Conservation (phyloP, 1,284 basidiomycete species). For the Trichosporon coremiiforme region DNA sequence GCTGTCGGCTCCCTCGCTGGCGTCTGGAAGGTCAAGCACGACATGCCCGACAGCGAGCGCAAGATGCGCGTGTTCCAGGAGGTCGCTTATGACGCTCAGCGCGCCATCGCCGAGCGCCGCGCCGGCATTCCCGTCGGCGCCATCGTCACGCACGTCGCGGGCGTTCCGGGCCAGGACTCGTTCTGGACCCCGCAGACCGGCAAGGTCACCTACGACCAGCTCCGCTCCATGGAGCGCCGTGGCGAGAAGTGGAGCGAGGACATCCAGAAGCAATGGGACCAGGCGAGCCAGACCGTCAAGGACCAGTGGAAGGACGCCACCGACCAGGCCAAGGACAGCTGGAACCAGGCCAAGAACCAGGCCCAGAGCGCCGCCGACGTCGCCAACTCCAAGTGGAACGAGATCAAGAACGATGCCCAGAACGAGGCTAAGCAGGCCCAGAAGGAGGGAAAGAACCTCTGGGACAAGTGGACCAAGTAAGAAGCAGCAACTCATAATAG, state of each 20-base stretch:
- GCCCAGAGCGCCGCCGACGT: not conserved
- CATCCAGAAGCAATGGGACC: conserved; percentile 9
- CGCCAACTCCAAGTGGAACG: not conserved
- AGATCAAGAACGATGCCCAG: conserved; percentile 2
- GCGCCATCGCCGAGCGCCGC: conserved; percentile 28
- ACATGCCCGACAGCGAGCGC: conserved; percentile 44
- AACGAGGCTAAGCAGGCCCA: not conserved
- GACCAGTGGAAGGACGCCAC: conserved; percentile 1
- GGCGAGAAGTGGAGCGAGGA: conserved; percentile 10
- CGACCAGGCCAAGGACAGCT: conserved; percentile 3
- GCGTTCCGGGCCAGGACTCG: conserved; percentile 20
- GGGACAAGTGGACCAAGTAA: conserved; percentile 15
- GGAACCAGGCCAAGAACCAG: conserved; percentile 7
- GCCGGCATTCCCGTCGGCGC: conserved; percentile 27
- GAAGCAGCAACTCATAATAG: not conserved
- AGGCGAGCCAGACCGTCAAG: not conserved
- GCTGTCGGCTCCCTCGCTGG: conserved; percentile 41
- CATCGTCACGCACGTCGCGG: conserved; percentile 23
- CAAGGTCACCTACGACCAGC: conserved; percentile 13
- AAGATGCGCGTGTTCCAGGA: conserved; percentile 47
- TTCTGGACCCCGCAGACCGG: conserved; percentile 13
- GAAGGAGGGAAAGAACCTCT: conserved; percentile 5
- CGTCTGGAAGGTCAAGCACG: conserved; percentile 39
- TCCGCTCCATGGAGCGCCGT: conserved; percentile 5
- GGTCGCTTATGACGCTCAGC: conserved; percentile 39